Evolutionary conservation across 1,139 yeast species (phyloP), one percentile per base, ranked within the genome.

Genomic region (Saccharomyces hybrid): DNA sequence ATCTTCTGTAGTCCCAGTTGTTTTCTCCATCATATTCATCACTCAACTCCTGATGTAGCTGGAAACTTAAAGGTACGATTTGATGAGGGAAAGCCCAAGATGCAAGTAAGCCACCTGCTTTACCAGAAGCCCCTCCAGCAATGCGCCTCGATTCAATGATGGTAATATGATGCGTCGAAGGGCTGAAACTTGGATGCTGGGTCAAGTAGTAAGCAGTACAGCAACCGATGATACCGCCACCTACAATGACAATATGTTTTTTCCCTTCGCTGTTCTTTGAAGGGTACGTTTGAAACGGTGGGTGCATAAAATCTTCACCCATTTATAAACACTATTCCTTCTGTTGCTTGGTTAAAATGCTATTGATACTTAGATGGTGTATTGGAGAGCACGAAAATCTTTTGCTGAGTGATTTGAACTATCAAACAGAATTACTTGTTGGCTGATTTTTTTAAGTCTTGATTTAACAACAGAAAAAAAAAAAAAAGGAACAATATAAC

Each of bases 81-180:
- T 89, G 96, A 64, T 87, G 91, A 0, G 99, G 99, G 69, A 93
- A 93, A 0, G 98, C 98, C 96, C 98, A 90, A 47, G 88, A 77
- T 0, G 97, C 97, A 54, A 93, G 73, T 51, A 93, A 75, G 0
- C 99, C 99, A 46, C 99, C 99, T 2, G 99, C 99, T 65, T 93
- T 93, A 54, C 99, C 99, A 46, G 91, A 83, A 16, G 99, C 99
- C 46, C 97, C 99, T 51, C 97, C 96, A 0, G 98, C 99, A 3
- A 93, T 96, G 64, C 96, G 78, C 61, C 88, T 87, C 53, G 95
- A 85, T 70, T 93, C 99, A 25, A 93, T 71, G n/a, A 93, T 80
- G 16, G 96, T 88, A 60, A 93, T 87, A 64, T 88, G 90, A 65
- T 87, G 83, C 56, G 81, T 84, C 29, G 75, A 73, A 0, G 88